Base-by-base conservation (phyloP, 1,284 basidiomycete genomes). In the Papiliotrema terrestris region DNA sequence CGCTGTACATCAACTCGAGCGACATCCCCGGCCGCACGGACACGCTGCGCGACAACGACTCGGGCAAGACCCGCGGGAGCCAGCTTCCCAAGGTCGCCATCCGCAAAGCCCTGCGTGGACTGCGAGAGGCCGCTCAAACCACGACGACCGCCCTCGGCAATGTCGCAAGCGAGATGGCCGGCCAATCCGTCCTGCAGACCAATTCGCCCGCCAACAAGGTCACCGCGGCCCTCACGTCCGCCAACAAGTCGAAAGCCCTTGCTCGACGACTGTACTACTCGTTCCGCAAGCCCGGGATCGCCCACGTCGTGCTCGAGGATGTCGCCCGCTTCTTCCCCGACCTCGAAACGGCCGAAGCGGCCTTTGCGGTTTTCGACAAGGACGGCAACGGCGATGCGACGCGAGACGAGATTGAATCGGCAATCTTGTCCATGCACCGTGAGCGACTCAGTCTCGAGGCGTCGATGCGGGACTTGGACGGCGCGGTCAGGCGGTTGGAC, bases 391-490 rank as follows among this genome's bases (percentile, higher is more conserved):
- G 89, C 2, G 88, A 91, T 66, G 83, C 82, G 13, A 83, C 83
- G 1, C 78, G 84, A n/a, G 87, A 89, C 56, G 88, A 89, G 75
- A 76, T 87, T 26, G 86, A 89, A 71, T 81, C 87, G 77, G 83
- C 88, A 15, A 86, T 88, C 74, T 78, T 90, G 81, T 86, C 90
- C 51, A 83, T 91, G 55, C 91, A 94, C 72, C 83, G 89, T 32
- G 92, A 95, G 67, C 85, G 92, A 59, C 76, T 92, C 39, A 86
- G 87, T 6, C 83, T 96, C 52, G 86, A 90, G 60, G 86, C 87
- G 66, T 90, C 87, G 13, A 91, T 97, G 90, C 83, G 86, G 39
- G 91, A 95, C 73, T 80, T 95, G 51, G 92, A 96, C 74, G 90
- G 88, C 56, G 92, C 91, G 5, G 89, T 93, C 29, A 85, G 87